Evolutionary conservation across 1,139 yeast species (phyloP), one percentile per base, ranked within the genome.

Genomic region (Diutina ranongensis): DNA sequence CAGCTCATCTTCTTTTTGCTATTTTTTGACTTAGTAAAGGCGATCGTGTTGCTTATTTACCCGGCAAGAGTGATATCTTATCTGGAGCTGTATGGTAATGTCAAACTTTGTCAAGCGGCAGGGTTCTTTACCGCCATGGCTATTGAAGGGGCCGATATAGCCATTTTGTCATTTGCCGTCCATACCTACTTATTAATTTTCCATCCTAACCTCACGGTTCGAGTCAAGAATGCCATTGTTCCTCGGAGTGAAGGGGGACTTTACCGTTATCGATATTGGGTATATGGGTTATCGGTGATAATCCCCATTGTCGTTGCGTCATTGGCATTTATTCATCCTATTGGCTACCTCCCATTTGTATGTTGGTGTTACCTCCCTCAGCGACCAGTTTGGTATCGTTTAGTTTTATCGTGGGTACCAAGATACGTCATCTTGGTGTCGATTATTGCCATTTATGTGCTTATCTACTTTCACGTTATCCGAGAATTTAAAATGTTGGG

Each of bases 91-190:
- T 78, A 80, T 57, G 68, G 71, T 46, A 75, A 76, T 53, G 63
- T 67, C 20, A 66, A 63, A 35, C 79, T 84, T 52, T 79, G 86
- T 55, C 80, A 83, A 56, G 80, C 80, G 13, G 76, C 86, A 44
- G 97, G 96, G 3, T 88, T 85, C 67, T 80, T 87, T 61, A 83
- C 95, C 0, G 86, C 94, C 1, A 71, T 80, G 36, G 74, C 89
- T 31, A 83, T 85, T 27, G 95, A 87, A 60, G 95, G 95, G 15
- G 88, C 94, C 2, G 97, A 88, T 62, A 61, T 86, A 41, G 94
- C 94, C 22, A 88, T 88, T 45, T 64, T 87, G 42, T 74, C 85
- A 32, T 83, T 88, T 62, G 95, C 97, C 1, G 62, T 87, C 19
- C 96, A 88, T 60, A 83, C 92, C 7, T 87, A 80, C 38, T 60